A percentile compares a stretch with the other conserved stretches of the same genome.
phyloP scores from a whole-genome alignment of 768 basidiomycete species.

The Gelatoporia subvermispora region DNA sequence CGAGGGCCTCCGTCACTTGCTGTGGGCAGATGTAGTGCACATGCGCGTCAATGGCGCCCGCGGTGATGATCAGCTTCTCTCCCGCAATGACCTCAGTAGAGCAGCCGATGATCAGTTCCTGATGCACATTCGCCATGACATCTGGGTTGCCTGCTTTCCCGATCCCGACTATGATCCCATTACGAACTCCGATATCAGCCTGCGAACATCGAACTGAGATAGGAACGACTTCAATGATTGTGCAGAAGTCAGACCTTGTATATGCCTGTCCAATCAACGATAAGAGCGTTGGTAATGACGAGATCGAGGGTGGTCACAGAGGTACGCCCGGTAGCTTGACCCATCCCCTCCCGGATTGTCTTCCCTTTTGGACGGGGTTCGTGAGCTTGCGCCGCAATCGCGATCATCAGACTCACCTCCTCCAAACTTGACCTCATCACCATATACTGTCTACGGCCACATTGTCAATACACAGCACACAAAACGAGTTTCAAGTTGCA shows the following conservation, averaged over 20 bases:
- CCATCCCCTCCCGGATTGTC: conserved; percentile 94
- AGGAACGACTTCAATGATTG: neutral
- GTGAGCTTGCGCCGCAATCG: neutral
- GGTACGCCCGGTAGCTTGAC: conserved; percentile 74
- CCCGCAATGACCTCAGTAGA: conserved; percentile 95
- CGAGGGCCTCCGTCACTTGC: conserved; percentile 80
- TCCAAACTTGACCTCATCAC: conserved; percentile 97
- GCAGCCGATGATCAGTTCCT: conserved; percentile 74
- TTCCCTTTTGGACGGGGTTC: conserved; percentile 53
- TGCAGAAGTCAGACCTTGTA: conserved; percentile 60
- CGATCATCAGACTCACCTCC: conserved; percentile 51
- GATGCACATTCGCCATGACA: conserved; percentile 76
- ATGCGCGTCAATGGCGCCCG: conserved; percentile 90
- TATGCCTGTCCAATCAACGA: conserved; percentile 93
- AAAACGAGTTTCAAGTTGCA: neutral
- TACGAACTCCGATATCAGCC: conserved; percentile 93
- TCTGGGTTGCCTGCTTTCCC: conserved; percentile 99
- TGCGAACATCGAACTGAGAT: conserved; percentile 25
- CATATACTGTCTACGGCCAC: conserved; percentile 66
- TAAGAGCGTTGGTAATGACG: conserved; percentile 91
- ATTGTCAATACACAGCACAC: neutral
- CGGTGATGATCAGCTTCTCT: conserved; percentile 90
- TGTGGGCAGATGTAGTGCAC: conserved; percentile 96
- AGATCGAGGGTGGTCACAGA: conserved; percentile 75
- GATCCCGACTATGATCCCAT: conserved; percentile 77